Evolutionary conservation across 2,329 filamentous ascomycete genomes (phyloP).

Genomic region (Plectosphaerella plurivora): DNA sequence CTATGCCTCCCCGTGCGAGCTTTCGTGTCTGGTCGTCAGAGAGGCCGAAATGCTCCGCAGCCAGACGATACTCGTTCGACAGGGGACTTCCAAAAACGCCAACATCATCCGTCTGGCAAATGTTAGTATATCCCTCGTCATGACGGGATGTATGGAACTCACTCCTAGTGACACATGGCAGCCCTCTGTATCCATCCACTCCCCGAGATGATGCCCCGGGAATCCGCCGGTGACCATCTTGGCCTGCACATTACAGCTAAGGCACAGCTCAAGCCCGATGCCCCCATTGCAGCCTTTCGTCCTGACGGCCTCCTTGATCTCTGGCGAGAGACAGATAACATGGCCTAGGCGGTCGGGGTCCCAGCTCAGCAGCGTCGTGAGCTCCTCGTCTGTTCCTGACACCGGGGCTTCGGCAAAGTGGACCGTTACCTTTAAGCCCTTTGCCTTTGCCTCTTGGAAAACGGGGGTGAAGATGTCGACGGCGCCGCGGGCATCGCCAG

Average conservation of each 20-base stretch:
- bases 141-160: conserved; percentile 29
- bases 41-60: conserved; percentile 65
- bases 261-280: conserved; percentile 69
- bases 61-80: conserved; percentile 73
- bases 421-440: conserved; percentile 61
- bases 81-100: conserved; percentile 74
- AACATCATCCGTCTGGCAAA: conserved; percentile 70
- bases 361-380: conserved; percentile 61
- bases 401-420: conserved; percentile 71
- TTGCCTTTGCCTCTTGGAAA: conserved; percentile 50
- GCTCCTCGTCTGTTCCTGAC: conserved; percentile 54
- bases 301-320: conserved; percentile 35
- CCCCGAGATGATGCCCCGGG: conserved; percentile 71
- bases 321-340: conserved; percentile 68
- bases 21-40: conserved; percentile 36
- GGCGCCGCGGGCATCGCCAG: conserved; percentile 54
- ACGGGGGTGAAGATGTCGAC: conserved; percentile 55
- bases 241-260: conserved; percentile 77
- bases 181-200: conserved; percentile 58
- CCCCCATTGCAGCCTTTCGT: conserved; percentile 34
- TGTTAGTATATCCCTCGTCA: neutral
- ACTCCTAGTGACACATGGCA: conserved; percentile 65
- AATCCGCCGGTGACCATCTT: conserved; percentile 65
- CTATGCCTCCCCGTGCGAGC: conserved; percentile 57
- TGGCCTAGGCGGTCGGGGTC: conserved; percentile 68